These are phyloP conservation scores for Diplodia seriata DNA, from an alignment of 2,329 filamentous ascomycete species.

Conservation along the genomic window DNA sequence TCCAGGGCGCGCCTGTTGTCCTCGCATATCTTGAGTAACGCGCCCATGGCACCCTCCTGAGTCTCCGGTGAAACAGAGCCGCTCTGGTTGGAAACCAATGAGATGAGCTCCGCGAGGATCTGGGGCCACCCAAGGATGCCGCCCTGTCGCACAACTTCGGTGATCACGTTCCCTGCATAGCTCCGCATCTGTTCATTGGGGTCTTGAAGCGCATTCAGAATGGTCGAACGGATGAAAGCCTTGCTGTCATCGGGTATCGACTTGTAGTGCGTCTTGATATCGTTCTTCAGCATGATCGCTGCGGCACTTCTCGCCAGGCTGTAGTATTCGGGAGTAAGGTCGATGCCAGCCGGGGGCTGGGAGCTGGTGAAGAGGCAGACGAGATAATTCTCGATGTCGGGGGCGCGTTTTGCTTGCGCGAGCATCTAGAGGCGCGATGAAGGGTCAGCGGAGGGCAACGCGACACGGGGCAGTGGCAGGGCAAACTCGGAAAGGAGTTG, in stretches of 20 bases:
- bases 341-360: constrained; percentile 66
- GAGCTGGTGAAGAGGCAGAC: constrained; percentile 84
- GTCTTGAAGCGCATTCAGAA: constrained; percentile 83
- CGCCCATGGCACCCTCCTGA: constrained; percentile 93
- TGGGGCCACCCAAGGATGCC: constrained; percentile 92
- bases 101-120: constrained; percentile 80
- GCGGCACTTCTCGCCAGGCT: constrained; percentile 83
- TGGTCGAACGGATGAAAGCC: constrained; percentile 77
- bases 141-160: constrained; percentile 83
- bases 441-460: constrained; percentile 11
- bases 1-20: constrained; percentile 89
- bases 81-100: constrained; percentile 74
- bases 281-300: constrained; percentile 95
- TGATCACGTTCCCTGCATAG: constrained; percentile 91
- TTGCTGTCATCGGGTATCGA: constrained; percentile 76
- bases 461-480: constrained; percentile 15
- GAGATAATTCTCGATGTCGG: constrained; percentile 97
- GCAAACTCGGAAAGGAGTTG: constrained; percentile 30
- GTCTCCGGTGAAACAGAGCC: constrained; percentile 72
- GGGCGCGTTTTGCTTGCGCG: constrained; percentile 81
- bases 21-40: constrained; percentile 94
- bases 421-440: constrained; percentile 75
- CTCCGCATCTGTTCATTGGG: constrained; percentile 81
- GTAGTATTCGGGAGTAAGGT: constrained; percentile 67
- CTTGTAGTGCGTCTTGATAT: constrained; percentile 78